phyloP scores from a whole-genome alignment of 495 filamentous ascomycete genomes.

The Penicillium ochrochloron region DNA sequence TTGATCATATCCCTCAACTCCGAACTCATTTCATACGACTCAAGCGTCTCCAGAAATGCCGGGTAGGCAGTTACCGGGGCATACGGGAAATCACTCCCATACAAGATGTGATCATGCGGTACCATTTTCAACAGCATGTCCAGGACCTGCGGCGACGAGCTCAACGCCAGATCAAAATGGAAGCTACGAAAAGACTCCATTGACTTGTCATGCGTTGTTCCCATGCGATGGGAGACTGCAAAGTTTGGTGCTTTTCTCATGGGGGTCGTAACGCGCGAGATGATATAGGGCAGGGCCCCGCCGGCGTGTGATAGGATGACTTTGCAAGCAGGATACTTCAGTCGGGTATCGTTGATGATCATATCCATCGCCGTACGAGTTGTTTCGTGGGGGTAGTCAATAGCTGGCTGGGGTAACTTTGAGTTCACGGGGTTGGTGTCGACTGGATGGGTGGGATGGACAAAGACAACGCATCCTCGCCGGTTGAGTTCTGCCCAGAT shows the following conservation, averaged over 20 bases:
- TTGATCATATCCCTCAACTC: conserved; percentile 12
- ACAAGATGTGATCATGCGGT: conserved; percentile 51
- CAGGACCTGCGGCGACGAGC: conserved; percentile 44
- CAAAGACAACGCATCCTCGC: conserved; percentile 49
- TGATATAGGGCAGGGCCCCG: conserved; percentile 46
- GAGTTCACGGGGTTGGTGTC: conserved; percentile 42
- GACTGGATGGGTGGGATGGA: conserved; percentile 55
- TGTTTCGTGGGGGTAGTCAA: conserved; percentile 62
- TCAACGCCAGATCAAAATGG: conserved; percentile 45
- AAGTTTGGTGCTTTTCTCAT: conserved; percentile 29
- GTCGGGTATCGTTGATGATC: conserved; percentile 37
- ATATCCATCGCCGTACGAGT: conserved; percentile 55
- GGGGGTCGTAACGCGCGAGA: conserved; percentile 19
- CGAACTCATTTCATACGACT: conserved; percentile 12
- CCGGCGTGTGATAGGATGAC: conserved; percentile 60
- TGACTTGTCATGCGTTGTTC: conserved; percentile 29
- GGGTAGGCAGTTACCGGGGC: conserved; percentile 12
- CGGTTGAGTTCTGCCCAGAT: conserved; percentile 54
- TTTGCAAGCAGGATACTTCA: conserved; percentile 46
- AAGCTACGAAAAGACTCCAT: conserved; percentile 45
- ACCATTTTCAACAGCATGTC: conserved; percentile 44
- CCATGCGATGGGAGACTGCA: conserved; percentile 38
- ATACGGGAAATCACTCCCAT: conserved; percentile 41
- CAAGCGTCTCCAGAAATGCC: conserved; percentile 9
- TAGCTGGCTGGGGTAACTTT: conserved; percentile 47